These are phyloP conservation scores for Pichia sp. DNA, from an alignment of 1,139 yeast species.

Conservation along the genomic window DNA sequence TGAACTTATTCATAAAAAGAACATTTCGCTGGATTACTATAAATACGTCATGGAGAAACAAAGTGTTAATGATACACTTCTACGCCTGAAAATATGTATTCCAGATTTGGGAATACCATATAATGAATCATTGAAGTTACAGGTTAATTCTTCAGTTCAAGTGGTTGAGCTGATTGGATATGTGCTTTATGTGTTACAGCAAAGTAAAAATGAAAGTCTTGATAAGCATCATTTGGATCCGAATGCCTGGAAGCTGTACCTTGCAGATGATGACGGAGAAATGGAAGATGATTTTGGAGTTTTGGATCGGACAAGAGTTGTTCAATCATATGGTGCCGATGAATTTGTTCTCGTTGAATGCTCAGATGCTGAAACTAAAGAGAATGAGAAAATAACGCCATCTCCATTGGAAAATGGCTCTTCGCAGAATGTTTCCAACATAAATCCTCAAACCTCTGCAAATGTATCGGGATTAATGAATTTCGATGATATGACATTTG, in stretches of 20 bases:
- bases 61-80: slow-evolving; percentile 28
- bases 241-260: slow-evolving; percentile 59
- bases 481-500: not conserved
- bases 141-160: slow-evolving; percentile 39
- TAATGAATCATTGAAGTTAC: slow-evolving; percentile 22
- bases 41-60: slow-evolving; percentile 41
- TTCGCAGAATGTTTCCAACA: not conserved
- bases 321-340: slow-evolving; percentile 61
- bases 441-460: not conserved
- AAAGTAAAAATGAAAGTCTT: slow-evolving; percentile 22
- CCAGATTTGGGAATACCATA: slow-evolving; percentile 31
- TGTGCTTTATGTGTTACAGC: slow-evolving; percentile 38
- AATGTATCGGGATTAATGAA: not conserved
- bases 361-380: slow-evolving; percentile 32
- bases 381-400: slow-evolving; percentile 47
- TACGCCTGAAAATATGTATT: slow-evolving; percentile 30
- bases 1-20: slow-evolving; percentile 39
- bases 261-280: slow-evolving; percentile 78
- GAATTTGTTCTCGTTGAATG: slow-evolving; percentile 60
- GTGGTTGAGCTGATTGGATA: slow-evolving; percentile 65
- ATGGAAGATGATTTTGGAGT: slow-evolving; percentile 70
- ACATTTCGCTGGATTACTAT: slow-evolving; percentile 52
- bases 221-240: slow-evolving; percentile 38
- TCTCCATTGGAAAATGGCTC: slow-evolving; percentile 36
- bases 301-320: slow-evolving; percentile 50